A percentile compares a stretch with the other conserved stretches of the same genome.
Conservation (phyloP, 139 green algal genomes). For the Edaphochlamys debaryana region DNA sequence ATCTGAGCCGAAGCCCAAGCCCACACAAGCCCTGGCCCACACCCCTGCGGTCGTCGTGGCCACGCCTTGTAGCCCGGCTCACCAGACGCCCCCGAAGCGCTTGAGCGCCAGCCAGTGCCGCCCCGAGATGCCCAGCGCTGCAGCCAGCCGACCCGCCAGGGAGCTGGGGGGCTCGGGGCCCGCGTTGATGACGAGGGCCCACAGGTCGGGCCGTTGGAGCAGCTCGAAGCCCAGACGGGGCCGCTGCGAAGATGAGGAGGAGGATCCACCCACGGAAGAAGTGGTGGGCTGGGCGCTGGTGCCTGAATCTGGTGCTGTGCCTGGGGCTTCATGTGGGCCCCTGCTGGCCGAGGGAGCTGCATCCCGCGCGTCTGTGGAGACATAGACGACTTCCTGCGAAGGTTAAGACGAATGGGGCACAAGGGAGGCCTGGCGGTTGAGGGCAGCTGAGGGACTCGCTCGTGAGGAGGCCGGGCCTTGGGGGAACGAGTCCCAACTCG, state of each 20-base stretch:
- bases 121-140: not conserved
- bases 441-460: too few relatives aligned
- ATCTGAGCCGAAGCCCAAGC: too few relatives aligned
- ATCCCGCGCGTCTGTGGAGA: too few relatives aligned
- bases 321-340: not conserved
- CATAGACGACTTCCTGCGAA: too few relatives aligned
- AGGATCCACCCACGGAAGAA: not conserved
- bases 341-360: too few relatives aligned
- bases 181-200: conserved; percentile 46
- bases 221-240: not conserved
- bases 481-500: too few relatives aligned
- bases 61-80: not conserved
- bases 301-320: not conserved
- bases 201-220: not conserved
- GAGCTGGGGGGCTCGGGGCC: not conserved
- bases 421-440: too few relatives aligned
- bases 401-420: too few relatives aligned
- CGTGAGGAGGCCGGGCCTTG: too few relatives aligned
- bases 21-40: not conserved
- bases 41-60: not conserved
- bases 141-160: not conserved
- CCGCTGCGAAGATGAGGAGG: not conserved
- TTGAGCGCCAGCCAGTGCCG: conserved; percentile 49
- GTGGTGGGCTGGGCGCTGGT: not conserved
- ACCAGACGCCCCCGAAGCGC: conserved; percentile 21